Conservation (phyloP, 1,284 basidiomycete genomes). For the Sporisorium reilianum region DNA sequence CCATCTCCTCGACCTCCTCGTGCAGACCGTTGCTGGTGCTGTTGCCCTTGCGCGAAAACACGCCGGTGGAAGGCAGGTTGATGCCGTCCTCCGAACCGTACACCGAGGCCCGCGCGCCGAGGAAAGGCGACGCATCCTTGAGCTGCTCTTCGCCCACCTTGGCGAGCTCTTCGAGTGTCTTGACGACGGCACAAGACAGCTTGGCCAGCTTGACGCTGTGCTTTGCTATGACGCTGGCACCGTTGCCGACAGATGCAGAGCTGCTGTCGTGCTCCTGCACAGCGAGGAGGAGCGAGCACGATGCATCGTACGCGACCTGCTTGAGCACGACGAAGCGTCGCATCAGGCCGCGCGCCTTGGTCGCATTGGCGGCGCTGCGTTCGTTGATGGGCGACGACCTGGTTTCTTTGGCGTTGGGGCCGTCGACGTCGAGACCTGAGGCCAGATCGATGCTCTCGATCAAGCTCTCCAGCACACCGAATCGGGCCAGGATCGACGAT, state of each 20-base stretch:
- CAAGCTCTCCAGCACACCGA: slow-evolving; percentile 32
- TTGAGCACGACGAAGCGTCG: slow-evolving; percentile 48
- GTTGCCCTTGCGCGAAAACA: slow-evolving; percentile 38
- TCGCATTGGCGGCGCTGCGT: slow-evolving; percentile 33
- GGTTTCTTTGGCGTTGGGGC: slow-evolving; percentile 28
- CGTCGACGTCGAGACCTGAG: slow-evolving; percentile 58
- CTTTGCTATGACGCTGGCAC: background rate
- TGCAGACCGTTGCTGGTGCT: slow-evolving; percentile 44
- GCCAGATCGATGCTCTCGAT: slow-evolving; percentile 62
- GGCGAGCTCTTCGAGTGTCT: slow-evolving; percentile 32
- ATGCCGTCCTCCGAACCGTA: slow-evolving; percentile 51
- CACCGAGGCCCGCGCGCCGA: slow-evolving; percentile 56
- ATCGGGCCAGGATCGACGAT: slow-evolving; percentile 18
- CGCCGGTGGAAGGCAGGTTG: slow-evolving; percentile 31
- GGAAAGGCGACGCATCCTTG: slow-evolving; percentile 34
- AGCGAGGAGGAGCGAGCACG: slow-evolving; percentile 37
- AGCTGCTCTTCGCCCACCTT: slow-evolving; percentile 55
- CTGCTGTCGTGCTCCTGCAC: slow-evolving; percentile 40
- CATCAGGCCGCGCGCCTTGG: slow-evolving; percentile 43
- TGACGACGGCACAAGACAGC: slow-evolving; percentile 21
- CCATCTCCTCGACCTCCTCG: slow-evolving; percentile 45
- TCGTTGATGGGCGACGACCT: slow-evolving; percentile 33
- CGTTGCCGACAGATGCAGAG: background rate
- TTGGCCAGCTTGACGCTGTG: slow-evolving; percentile 21
- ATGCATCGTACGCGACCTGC: slow-evolving; percentile 56